Evolutionary conservation across 2,329 filamentous ascomycete genomes (phyloP).

Genomic region (Ramularia endophylla): DNA sequence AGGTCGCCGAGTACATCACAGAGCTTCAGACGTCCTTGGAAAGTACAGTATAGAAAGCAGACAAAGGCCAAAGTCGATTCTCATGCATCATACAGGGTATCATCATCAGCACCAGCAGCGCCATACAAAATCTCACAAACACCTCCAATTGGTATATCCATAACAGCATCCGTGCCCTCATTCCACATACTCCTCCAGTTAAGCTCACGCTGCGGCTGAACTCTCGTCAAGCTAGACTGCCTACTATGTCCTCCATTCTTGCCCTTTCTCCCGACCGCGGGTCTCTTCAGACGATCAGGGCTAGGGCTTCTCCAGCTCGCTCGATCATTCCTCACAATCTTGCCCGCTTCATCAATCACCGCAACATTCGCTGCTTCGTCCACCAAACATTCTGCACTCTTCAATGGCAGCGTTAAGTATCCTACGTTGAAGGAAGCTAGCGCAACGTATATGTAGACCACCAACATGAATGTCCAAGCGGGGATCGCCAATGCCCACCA

Average conservation of each 20-base stretch:
- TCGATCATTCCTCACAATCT: slow-evolving; percentile 38
- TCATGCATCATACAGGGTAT: slow-evolving; percentile 10
- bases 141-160: slow-evolving; percentile 92
- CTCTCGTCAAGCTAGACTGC: slow-evolving; percentile 30
- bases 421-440: slow-evolving; percentile 86
- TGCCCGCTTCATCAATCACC: slow-evolving; percentile 67
- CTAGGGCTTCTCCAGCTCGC: slow-evolving; percentile 21
- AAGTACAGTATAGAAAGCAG: background rate
- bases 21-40: slow-evolving; percentile 5
- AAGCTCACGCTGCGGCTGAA: slow-evolving; percentile 32
- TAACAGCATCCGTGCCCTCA: slow-evolving; percentile 88
- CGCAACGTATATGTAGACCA: slow-evolving; percentile 92
- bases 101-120: slow-evolving; percentile 12
- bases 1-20: slow-evolving; percentile 37
- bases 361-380: slow-evolving; percentile 86
- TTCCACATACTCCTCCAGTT: slow-evolving; percentile 85
- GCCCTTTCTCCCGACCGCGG: slow-evolving; percentile 29
- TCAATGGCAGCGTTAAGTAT: slow-evolving; percentile 75
- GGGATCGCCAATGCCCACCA: slow-evolving; percentile 97
- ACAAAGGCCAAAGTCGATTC: background rate
- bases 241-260: slow-evolving; percentile 32
- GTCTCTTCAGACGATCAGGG: slow-evolving; percentile 11
- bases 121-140: slow-evolving; percentile 95
- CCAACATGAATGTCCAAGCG: slow-evolving; percentile 77
- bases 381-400: slow-evolving; percentile 79